Conservation (phyloP, 1,139 yeast genomes). For the Suhomyces bokatorum region DNA sequence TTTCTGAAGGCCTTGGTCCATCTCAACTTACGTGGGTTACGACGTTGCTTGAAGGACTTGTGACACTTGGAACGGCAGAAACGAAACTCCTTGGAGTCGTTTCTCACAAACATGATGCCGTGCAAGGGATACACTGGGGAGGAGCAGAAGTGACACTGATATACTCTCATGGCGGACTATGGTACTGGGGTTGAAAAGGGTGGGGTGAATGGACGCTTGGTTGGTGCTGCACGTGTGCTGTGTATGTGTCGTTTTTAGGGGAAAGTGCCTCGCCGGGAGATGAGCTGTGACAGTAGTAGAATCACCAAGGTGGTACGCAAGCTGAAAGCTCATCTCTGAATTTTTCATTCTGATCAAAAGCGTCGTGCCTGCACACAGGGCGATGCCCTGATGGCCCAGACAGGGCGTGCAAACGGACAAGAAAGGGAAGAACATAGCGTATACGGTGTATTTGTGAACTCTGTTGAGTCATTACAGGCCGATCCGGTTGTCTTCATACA, state of each 20-base stretch:
- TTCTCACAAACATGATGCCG: constrained; percentile 97
- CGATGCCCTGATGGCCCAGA: constrained; percentile 2
- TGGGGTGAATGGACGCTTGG: too few relatives aligned
- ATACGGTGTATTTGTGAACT: too few relatives aligned
- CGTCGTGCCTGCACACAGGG: constrained; percentile 6
- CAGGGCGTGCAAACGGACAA: too few relatives aligned
- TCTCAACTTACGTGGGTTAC: constrained; percentile 96
- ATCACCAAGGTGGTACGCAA: constrained; percentile 1
- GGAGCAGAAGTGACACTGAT: constrained; percentile 95
- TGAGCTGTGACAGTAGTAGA: not conserved
- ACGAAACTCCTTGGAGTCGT: constrained; percentile 95
- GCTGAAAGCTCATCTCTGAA: constrained; percentile 6
- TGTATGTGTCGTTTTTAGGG: too few relatives aligned
- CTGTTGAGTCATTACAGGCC: too few relatives aligned
- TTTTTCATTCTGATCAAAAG: constrained; percentile 7
- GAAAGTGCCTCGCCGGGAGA: constrained; percentile 5
- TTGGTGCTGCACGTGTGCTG: too few relatives aligned
- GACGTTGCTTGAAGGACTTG: constrained; percentile 94
- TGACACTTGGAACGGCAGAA: constrained; percentile 99
- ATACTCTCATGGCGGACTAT: constrained; percentile 69
- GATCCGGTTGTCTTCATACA: too few relatives aligned
- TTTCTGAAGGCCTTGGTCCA: constrained; percentile 99
- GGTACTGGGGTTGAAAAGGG: not conserved
- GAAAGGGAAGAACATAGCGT: too few relatives aligned
- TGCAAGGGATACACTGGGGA: constrained; percentile 97